phyloP scores from a whole-genome alignment of 176 grass and related monocot genomes.

The Metroxylon sagu region DNA sequence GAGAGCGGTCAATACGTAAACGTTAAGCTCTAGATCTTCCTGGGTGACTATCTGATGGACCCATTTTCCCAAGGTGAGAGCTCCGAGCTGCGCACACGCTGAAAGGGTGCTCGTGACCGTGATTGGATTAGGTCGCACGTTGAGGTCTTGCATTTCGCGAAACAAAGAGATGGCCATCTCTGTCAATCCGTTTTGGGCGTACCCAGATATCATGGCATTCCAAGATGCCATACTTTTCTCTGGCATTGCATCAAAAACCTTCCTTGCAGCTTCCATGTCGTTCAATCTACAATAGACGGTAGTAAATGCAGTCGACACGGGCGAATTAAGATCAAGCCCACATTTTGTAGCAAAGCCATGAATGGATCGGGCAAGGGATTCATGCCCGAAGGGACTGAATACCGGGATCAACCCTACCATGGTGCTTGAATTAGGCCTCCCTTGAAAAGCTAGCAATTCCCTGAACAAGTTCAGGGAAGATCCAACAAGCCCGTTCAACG shows the following conservation, averaged over 20 bases:
- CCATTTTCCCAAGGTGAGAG: conserved; percentile 21
- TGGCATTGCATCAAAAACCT: conserved; percentile 11
- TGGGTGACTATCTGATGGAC: conserved; percentile 14
- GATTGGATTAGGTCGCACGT: conserved; percentile 12
- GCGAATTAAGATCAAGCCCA: conserved; percentile 12
- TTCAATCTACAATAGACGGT: conserved; percentile 21
- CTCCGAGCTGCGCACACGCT: conserved; percentile 20
- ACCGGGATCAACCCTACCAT: conserved; percentile 19
- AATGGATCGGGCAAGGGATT: conserved; percentile 7
- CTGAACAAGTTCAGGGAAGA: conserved; percentile 15
- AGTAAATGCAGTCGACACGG: conserved; percentile 17
- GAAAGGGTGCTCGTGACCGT: conserved; percentile 22
- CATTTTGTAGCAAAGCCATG: conserved; percentile 12
- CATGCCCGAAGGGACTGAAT: conserved; percentile 18
- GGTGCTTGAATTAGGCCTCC: conserved; percentile 15
- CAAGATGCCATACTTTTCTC: conserved; percentile 17
- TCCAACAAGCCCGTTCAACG: conserved; percentile 3
- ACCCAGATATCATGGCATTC: conserved; percentile 31
- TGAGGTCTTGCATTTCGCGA: conserved; percentile 18
- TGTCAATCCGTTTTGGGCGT: conserved; percentile 24
- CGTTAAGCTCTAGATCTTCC: conserved; percentile 18
- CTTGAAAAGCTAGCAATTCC: conserved; percentile 9
- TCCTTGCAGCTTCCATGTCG: conserved; percentile 16
- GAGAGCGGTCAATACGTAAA: conserved; percentile 19
- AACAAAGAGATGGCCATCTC: conserved; percentile 19